phyloP scores from a whole-genome alignment of 1,139 yeast species.

The Nadsonia commutata region DNA sequence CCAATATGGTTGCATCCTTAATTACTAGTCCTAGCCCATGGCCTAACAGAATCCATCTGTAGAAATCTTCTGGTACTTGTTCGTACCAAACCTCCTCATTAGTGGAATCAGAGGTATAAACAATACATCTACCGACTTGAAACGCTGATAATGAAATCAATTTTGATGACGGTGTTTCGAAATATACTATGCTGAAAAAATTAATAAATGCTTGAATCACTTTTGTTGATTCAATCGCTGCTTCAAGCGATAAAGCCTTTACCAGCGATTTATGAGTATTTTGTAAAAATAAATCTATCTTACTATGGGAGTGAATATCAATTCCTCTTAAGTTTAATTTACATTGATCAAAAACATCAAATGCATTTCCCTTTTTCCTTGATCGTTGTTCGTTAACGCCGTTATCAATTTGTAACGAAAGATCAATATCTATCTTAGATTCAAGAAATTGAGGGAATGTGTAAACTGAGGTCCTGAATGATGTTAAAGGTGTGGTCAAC shows the following conservation, averaged over 20 bases:
- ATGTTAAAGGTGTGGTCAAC: neutral
- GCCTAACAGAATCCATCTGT: neutral
- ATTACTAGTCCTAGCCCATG: neutral
- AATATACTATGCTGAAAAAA: neutral
- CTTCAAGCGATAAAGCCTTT: neutral
- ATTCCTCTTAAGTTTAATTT: neutral
- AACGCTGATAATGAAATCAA: neutral
- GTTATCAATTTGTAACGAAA: too few species aligned
- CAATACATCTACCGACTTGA: neutral
- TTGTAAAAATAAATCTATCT: neutral
- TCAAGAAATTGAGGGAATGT: neutral
- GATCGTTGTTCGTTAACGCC: too few species aligned
- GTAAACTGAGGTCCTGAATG: neutral
- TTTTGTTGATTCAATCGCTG: neutral
- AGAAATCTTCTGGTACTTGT: neutral
- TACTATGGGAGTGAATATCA: neutral
- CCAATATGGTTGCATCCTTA: neutral
- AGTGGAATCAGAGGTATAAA: neutral
- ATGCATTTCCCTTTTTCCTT: too few species aligned
- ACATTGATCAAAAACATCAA: neutral
- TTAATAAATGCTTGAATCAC: neutral
- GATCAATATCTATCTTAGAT: neutral
- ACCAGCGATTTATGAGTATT: neutral
- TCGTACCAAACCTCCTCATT: neutral
- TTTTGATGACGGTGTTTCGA: neutral